Percentiles rank a stretch among this genome's conserved stretches.
Evolutionary conservation across 208 protist genomes (phyloP).

Genomic region (Naegleria gruberi): DNA sequence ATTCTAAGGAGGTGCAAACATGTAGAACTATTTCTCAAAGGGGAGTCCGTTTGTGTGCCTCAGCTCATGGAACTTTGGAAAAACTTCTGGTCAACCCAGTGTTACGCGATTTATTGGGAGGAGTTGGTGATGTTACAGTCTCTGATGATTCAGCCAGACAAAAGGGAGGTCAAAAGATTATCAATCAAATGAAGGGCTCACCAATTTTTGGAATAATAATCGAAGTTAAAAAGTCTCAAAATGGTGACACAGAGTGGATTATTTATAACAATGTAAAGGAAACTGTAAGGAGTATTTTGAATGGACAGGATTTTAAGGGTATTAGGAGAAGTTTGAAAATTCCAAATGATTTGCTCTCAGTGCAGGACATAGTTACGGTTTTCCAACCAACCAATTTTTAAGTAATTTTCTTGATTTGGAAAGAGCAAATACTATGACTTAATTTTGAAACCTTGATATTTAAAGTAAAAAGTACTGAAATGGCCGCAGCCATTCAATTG

Average conservation of each 20-base stretch:
- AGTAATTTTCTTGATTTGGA: not conserved
- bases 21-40: not conserved
- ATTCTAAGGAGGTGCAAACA: constrained; percentile 40
- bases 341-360: not conserved
- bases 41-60: not conserved
- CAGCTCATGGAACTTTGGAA: not conserved
- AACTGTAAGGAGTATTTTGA: not conserved
- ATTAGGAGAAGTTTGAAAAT: not conserved
- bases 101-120: constrained; percentile 72
- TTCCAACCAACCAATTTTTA: not conserved
- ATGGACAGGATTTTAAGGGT: not conserved
- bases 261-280: not conserved
- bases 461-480: too few species aligned
- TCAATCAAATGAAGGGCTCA: not conserved
- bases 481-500: too few species aligned
- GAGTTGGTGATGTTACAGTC: constrained; percentile 59
- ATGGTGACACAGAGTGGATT: not conserved
- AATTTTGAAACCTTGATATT: too few species aligned
- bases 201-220: not conserved
- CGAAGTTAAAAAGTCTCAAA: not conserved
- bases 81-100: constrained; percentile 65
- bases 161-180: not conserved
- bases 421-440: too few species aligned
- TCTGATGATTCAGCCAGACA: not conserved
- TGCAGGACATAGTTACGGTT: not conserved